A percentile compares a stretch with the other conserved stretches of the same genome.
phyloP scores from a whole-genome alignment of 768 basidiomycete species.

The Auricularia auricula-judae region DNA sequence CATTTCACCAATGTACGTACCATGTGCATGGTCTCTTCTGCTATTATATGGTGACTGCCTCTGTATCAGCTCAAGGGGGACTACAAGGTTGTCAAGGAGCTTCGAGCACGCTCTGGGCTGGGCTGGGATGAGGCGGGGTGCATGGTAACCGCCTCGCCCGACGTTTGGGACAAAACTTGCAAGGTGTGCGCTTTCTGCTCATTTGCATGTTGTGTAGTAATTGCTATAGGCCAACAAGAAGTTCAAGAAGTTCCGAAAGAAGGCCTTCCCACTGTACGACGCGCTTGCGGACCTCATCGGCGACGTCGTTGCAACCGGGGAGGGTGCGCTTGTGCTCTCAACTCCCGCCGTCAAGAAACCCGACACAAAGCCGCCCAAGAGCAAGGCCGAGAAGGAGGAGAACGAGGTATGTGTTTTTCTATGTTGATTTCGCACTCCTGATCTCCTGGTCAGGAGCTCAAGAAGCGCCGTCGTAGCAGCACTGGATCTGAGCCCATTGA shows the following conservation, averaged over 20 bases:
- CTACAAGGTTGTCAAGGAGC: neutral
- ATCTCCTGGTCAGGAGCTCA: no score
- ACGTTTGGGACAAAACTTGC: neutral
- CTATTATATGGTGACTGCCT: neutral
- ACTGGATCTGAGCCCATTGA: no score
- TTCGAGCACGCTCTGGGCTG: neutral
- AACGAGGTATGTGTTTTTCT: neutral
- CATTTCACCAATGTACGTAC: neutral
- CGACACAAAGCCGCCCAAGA: neutral
- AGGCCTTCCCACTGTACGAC: neutral
- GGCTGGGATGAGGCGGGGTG: neutral
- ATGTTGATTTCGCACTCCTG: no score
- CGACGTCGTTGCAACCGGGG: neutral
- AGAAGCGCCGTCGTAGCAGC: no score
- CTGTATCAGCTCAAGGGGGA: neutral
- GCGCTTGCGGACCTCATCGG: neutral
- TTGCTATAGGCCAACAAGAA: neutral
- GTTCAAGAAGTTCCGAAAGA: neutral
- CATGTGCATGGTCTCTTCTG: neutral
- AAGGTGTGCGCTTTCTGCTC: neutral
- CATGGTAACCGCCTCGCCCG: neutral
- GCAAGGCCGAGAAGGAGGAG: neutral
- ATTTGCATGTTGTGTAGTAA: neutral
- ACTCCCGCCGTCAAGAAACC: neutral
- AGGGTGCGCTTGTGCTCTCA: neutral